Percentiles rank a stretch among this genome's conserved stretches.
Evolutionary conservation across 352 stramenopile genomes (phyloP).

Genomic region (Pythium rishiriense): DNA sequence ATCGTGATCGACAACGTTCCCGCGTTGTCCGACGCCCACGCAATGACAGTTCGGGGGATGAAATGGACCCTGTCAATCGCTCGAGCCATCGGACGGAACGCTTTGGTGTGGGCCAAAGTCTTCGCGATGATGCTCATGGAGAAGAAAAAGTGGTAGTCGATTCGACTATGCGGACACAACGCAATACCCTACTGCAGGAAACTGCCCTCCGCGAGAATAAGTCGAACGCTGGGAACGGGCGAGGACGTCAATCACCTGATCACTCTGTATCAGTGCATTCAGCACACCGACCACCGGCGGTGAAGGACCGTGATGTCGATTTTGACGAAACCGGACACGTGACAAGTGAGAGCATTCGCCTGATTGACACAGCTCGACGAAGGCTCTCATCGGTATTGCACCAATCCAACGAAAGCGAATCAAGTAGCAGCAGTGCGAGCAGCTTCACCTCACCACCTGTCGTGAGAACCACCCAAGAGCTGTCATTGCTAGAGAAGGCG

Average conservation of each 20-base stretch:
- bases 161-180: background rate
- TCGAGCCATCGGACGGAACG: background rate
- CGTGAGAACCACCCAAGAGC: conserved; percentile 60
- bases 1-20: background rate
- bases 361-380: conserved; percentile 27
- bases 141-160: background rate
- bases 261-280: background rate
- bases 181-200: background rate
- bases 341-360: conserved; percentile 22
- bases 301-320: background rate
- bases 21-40: background rate
- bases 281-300: background rate
- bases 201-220: background rate
- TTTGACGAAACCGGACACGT: conserved; percentile 15
- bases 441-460: conserved; percentile 42
- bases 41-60: background rate
- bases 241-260: background rate
- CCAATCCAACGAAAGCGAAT: conserved; percentile 24
- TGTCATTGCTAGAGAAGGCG: conserved; percentile 63
- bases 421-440: conserved; percentile 36
- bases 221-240: background rate
- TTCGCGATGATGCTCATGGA: background rate
- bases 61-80: background rate
- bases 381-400: conserved; percentile 30
- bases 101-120: background rate